phyloP scores from a whole-genome alignment of 805 yeast genomes.

The Wickerhamomyces bovis region DNA sequence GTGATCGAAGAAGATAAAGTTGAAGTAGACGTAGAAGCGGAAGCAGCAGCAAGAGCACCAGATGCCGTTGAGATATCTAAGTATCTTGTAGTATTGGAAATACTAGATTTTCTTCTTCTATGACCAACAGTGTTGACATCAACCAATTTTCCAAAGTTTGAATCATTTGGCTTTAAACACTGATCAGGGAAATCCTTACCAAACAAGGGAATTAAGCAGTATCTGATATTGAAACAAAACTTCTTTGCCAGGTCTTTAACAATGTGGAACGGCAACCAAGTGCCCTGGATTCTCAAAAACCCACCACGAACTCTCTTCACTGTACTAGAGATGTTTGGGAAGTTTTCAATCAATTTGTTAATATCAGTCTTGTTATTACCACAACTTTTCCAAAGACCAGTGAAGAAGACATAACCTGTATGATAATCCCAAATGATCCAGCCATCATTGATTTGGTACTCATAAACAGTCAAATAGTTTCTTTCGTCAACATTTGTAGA shows the following conservation, averaged over 20 bases:
- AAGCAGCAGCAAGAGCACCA: too few relatives aligned
- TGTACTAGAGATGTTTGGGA: conserved; percentile 19
- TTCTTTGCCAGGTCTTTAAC: conserved; percentile 64
- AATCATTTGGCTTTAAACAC: conserved; percentile 24
- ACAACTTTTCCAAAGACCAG: conserved; percentile 80
- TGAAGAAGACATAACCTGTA: conserved; percentile 80
- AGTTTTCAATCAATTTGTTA: conserved; percentile 48
- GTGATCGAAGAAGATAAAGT: not conserved
- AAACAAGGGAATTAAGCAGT: conserved; percentile 70
- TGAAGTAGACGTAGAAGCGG: too few relatives aligned
- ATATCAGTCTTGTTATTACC: conserved; percentile 73
- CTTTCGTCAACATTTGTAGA: conserved; percentile 73
- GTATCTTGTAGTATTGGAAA: conserved; percentile 1
- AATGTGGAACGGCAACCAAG: conserved; percentile 77
- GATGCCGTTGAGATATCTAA: conserved; percentile 1
- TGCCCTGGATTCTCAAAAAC: conserved; percentile 85
- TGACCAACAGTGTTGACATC: conserved; percentile 6
- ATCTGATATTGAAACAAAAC: conserved; percentile 75
- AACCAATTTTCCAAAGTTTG: conserved; percentile 19
- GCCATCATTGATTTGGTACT: conserved; percentile 61
- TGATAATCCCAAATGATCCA: conserved; percentile 67
- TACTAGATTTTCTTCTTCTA: conserved; percentile 5
- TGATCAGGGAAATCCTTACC: conserved; percentile 52
- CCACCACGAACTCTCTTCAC: conserved; percentile 81
- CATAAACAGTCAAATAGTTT: conserved; percentile 62